These are phyloP conservation scores for Pholiota adiposa DNA, from an alignment of 1,284 basidiomycete genomes.

Conservation along the genomic window DNA sequence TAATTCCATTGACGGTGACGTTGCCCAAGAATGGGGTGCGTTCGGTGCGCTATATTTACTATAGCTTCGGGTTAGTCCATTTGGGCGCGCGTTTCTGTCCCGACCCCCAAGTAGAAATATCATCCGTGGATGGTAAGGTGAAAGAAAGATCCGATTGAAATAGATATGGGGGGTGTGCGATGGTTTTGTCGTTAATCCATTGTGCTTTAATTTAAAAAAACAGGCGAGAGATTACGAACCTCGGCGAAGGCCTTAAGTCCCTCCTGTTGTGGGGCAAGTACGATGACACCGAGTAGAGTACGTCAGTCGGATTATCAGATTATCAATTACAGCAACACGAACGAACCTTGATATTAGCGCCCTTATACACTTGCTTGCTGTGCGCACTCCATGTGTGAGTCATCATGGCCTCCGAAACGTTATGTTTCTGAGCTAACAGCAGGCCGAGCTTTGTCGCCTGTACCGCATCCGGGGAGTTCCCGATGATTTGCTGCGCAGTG, in stretches of 20 bases:
- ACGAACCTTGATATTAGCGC: conserved; percentile 74
- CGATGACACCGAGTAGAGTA: conserved; percentile 1
- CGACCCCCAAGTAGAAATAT: background rate
- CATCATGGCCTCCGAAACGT: conserved; percentile 57
- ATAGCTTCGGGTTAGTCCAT: conserved; percentile 25
- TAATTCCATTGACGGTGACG: too few relatives aligned
- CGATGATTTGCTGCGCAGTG: conserved; percentile 62
- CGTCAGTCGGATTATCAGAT: background rate
- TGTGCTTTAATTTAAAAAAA: conserved; percentile 5
- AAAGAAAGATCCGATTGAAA: conserved; percentile 2
- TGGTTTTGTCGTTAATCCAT: background rate
- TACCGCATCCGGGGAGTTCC: conserved; percentile 82
- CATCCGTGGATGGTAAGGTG: conserved; percentile 5
- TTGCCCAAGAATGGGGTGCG: conserved; percentile 4
- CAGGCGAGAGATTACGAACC: conserved; percentile 25
- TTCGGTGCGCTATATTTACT: conserved; percentile 9
- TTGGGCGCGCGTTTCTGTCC: conserved; percentile 23
- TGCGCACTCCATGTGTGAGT: conserved; percentile 54
- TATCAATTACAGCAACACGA: background rate
- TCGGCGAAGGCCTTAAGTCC: conserved; percentile 41
- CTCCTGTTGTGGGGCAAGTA: conserved; percentile 37
- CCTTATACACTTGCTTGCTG: conserved; percentile 61
- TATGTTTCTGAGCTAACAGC: conserved; percentile 55
- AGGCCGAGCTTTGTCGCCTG: conserved; percentile 77
- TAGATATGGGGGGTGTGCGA: too few relatives aligned